phyloP scores from a whole-genome alignment of 2,329 filamentous ascomycete genomes.

The Chrysosphaeria jannelii region DNA sequence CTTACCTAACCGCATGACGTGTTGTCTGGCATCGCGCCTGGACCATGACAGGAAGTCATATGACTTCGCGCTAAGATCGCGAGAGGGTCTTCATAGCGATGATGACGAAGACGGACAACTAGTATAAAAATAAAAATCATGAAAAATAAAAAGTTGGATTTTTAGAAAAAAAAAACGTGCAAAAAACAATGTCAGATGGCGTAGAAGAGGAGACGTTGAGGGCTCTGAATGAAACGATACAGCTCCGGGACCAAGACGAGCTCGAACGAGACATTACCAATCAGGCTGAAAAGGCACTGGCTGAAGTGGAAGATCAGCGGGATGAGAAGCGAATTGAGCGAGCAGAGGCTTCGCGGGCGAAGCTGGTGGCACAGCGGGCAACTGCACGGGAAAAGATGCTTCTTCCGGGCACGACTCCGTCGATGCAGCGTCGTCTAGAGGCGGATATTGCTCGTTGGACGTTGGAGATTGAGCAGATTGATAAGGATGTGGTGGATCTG shows the following conservation, averaged over 20 bases:
- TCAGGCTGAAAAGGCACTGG: slow-evolving; percentile 26
- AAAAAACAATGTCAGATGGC: slow-evolving; percentile 2
- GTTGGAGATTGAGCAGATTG: slow-evolving; percentile 29
- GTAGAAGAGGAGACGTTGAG: slow-evolving; percentile 12
- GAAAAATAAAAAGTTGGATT: neutral
- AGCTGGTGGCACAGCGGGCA: slow-evolving; percentile 33
- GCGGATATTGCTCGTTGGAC: slow-evolving; percentile 26
- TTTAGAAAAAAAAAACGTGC: slow-evolving; percentile 1
- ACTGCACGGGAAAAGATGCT: slow-evolving; percentile 18
- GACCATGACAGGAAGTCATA: too few species aligned
- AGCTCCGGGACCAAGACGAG: slow-evolving; percentile 64
- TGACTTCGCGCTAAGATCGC: too few species aligned
- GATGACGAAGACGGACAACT: neutral
- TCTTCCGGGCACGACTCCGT: slow-evolving; percentile 14
- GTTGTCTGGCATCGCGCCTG: too few species aligned
- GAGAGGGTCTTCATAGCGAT: too few species aligned
- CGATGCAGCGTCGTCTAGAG: slow-evolving; percentile 24
- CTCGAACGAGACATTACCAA: slow-evolving; percentile 58
- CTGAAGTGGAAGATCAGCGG: slow-evolving; percentile 29
- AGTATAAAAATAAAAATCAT: neutral
- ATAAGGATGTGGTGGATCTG: slow-evolving; percentile 52
- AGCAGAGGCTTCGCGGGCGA: slow-evolving; percentile 20
- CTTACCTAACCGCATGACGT: too few species aligned
- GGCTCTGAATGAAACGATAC: slow-evolving; percentile 31
- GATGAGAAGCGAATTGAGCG: slow-evolving; percentile 32